A percentile compares a stretch with the other conserved stretches of the same genome.
These are phyloP conservation scores for Brassica carinata DNA, from an alignment of 345 rosid species.

Conservation along the genomic window DNA sequence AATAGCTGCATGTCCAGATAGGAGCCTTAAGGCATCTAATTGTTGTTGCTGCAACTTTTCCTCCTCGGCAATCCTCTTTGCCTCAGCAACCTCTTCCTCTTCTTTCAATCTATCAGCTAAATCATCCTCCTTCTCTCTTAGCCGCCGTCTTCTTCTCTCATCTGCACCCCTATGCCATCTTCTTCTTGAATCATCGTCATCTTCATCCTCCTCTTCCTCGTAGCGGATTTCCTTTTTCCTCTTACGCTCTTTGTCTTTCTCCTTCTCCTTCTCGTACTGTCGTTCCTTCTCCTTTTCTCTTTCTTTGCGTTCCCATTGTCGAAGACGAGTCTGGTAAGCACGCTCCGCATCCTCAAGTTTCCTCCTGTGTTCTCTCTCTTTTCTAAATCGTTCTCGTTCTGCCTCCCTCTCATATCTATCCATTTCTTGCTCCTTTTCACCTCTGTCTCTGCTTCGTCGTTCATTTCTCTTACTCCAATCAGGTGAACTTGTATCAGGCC, in stretches of 20 bases:
- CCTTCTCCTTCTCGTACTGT: slow-evolving; percentile 92
- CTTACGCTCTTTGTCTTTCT: slow-evolving; percentile 88
- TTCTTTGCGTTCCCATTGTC: slow-evolving; percentile 95
- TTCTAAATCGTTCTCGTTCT: slow-evolving; percentile 80
- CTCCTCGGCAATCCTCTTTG: slow-evolving; percentile 77
- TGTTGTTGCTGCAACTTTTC: slow-evolving; percentile 67
- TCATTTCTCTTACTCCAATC: slow-evolving; percentile 70
- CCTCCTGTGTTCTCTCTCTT: slow-evolving; percentile 94
- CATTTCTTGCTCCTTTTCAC: slow-evolving; percentile 86
- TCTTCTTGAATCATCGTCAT: slow-evolving; percentile 81
- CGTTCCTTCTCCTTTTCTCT: slow-evolving; percentile 90
- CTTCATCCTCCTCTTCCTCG: slow-evolving; percentile 78
- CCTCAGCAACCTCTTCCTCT: slow-evolving; percentile 85
- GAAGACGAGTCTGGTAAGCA: slow-evolving; percentile 80
- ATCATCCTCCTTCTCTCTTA: slow-evolving; percentile 87
- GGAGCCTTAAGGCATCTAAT: slow-evolving; percentile 58
- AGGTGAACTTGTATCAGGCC: slow-evolving; percentile 80
- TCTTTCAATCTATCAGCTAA: slow-evolving; percentile 69
- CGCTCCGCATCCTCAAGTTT: slow-evolving; percentile 92
- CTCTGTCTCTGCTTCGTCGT: slow-evolving; percentile 80
- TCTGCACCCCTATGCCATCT: slow-evolving; percentile 83
- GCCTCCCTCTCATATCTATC: slow-evolving; percentile 92
- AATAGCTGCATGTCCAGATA: slow-evolving; percentile 49
- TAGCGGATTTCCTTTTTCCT: slow-evolving; percentile 79
- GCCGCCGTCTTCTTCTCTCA: slow-evolving; percentile 75